Percentiles rank a stretch among this genome's conserved stretches.
Conservation (phyloP, 192 early-diverging fungal species). For the Dissophora ornata region DNA sequence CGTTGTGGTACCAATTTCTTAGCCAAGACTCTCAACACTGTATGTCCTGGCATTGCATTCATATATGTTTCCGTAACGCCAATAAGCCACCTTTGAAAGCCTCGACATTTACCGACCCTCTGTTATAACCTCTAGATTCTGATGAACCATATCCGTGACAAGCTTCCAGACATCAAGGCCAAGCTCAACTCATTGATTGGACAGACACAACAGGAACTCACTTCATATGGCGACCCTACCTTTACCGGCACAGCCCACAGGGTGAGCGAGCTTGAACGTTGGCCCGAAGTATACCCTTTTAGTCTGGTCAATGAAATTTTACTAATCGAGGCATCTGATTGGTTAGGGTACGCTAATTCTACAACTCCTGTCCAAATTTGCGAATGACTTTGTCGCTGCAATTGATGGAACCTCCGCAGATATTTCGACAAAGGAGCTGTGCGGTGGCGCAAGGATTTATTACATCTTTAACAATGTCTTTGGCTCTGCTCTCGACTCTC, state of each 20-base stretch:
- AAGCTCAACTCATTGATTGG: constrained; percentile 80
- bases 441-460: constrained; percentile 85
- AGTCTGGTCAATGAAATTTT: too few relatives aligned
- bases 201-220: constrained; percentile 81
- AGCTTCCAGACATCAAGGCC: constrained; percentile 80
- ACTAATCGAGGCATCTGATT: too few relatives aligned
- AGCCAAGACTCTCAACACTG: constrained; percentile 72
- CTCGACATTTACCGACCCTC: not conserved
- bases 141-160: constrained; percentile 83
- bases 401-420: constrained; percentile 80
- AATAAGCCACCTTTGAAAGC: too few relatives aligned
- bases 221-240: constrained; percentile 70
- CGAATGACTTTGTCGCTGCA: constrained; percentile 79
- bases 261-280: constrained; percentile 28
- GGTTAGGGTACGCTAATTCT: constrained; percentile 68
- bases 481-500: constrained; percentile 76
- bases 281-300: too few relatives aligned
- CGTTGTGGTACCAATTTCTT: constrained; percentile 81
- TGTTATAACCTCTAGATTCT: constrained; percentile 60
- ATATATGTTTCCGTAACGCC: too few relatives aligned
- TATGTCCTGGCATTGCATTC: too few relatives aligned
- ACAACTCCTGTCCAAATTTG: constrained; percentile 79
- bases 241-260: constrained; percentile 62
- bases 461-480: constrained; percentile 87
- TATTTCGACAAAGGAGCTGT: constrained; percentile 81